These are phyloP conservation scores for Saccharomycopsis hybrid DNA, from an alignment of 1,139 yeast species.

Conservation along the genomic window DNA sequence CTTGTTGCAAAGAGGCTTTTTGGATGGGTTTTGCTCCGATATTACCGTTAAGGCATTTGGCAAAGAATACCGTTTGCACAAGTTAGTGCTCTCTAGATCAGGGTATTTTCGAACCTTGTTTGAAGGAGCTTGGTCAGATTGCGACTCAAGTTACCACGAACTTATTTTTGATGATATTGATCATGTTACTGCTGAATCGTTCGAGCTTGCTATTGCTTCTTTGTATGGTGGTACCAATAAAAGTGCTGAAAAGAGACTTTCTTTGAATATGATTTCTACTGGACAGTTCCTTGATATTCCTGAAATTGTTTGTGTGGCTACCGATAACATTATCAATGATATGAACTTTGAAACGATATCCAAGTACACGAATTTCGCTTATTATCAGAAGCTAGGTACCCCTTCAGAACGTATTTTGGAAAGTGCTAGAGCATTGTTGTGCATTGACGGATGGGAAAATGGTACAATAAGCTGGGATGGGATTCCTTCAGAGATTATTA, in stretches of 20 bases:
- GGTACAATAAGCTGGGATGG: constrained; percentile 40
- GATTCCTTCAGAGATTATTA: constrained; percentile 37
- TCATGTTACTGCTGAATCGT: constrained; percentile 37
- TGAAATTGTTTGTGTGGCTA: constrained; percentile 38
- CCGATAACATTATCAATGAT: constrained; percentile 32
- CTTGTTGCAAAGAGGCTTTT: constrained; percentile 33
- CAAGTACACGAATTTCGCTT: constrained; percentile 36
- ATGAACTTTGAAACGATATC: constrained; percentile 34
- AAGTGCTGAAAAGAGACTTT: constrained; percentile 29
- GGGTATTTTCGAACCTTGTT: constrained; percentile 42
- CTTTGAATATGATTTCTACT: constrained; percentile 39
- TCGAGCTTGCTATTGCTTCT: constrained; percentile 39
- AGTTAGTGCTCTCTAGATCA: constrained; percentile 38
- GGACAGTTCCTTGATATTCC: constrained; percentile 43
- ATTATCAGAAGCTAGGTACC: constrained; percentile 36
- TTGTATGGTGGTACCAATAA: constrained; percentile 38
- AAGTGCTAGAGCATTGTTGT: constrained; percentile 39
- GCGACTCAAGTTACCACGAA: constrained; percentile 24
- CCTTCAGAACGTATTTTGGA: constrained; percentile 40
- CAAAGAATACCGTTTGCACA: constrained; percentile 37
- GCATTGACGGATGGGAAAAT: constrained; percentile 41
- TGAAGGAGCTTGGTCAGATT: constrained; percentile 36
- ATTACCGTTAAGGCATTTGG: constrained; percentile 41
- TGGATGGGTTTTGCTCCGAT: constrained; percentile 43
- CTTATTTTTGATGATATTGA: constrained; percentile 36